phyloP scores from a whole-genome alignment of 2,329 filamentous ascomycete genomes.

The Coniella vitis region DNA sequence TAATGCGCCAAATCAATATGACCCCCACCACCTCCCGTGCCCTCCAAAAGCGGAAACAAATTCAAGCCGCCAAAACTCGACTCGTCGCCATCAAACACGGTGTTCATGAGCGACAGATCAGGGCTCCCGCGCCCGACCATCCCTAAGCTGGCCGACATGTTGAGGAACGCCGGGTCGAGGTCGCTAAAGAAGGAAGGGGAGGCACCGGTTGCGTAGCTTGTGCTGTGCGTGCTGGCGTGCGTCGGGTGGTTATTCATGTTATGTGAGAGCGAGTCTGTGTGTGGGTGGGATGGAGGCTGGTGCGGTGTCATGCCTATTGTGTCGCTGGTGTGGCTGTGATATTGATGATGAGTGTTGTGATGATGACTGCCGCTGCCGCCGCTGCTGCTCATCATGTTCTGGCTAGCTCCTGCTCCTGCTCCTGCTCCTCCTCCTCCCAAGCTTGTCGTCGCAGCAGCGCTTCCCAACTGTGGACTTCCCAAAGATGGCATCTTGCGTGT shows the following conservation, averaged over 20 bases:
- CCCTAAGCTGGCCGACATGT: slow-evolving; percentile 23
- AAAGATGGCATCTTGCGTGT: slow-evolving; percentile 1
- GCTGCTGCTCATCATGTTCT: background rate
- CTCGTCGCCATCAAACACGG: slow-evolving; percentile 34
- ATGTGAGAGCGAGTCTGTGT: too few relatives aligned
- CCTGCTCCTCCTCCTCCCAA: too few relatives aligned
- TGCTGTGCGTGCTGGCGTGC: slow-evolving; percentile 4
- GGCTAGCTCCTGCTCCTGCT: slow-evolving; percentile 1
- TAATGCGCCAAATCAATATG: slow-evolving; percentile 44
- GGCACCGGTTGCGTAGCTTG: slow-evolving; percentile 15
- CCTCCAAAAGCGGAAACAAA: slow-evolving; percentile 44
- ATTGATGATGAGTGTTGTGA: too few relatives aligned
- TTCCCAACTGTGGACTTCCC: too few relatives aligned
- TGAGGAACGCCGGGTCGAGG: slow-evolving; percentile 31
- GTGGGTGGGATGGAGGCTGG: too few relatives aligned
- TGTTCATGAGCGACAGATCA: slow-evolving; percentile 33
- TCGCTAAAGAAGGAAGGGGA: slow-evolving; percentile 27
- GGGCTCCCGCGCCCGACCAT: slow-evolving; percentile 25
- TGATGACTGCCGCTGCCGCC: too few relatives aligned
- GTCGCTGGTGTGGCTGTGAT: background rate
- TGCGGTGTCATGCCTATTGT: background rate
- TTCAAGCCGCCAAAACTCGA: slow-evolving; percentile 38
- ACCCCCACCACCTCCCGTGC: slow-evolving; percentile 36
- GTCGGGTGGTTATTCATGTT: background rate
- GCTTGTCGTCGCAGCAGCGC: too few relatives aligned